Conservation (phyloP, 2,329 filamentous ascomycete genomes). For the Cladophialophora psammophila region DNA sequence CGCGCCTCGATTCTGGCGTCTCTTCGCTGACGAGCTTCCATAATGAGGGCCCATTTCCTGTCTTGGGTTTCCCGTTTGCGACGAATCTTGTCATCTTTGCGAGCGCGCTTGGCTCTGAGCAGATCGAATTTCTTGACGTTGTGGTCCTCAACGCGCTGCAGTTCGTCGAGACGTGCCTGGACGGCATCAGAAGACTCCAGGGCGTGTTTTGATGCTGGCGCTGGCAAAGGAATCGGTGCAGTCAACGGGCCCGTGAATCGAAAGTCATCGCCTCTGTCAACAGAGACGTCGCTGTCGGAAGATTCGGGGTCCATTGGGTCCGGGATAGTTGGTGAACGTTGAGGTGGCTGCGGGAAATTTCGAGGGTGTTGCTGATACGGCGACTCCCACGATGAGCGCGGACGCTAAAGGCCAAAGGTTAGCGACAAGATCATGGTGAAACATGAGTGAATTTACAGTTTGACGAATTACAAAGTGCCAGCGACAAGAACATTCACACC, state of each 20-base stretch:
- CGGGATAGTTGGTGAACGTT: constrained; percentile 20
- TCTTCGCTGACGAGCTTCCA: constrained; percentile 38
- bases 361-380: constrained; percentile 24
- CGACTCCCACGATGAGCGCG: constrained; percentile 35
- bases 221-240: constrained; percentile 35
- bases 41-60: constrained; percentile 37
- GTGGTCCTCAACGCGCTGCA: constrained; percentile 36
- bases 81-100: constrained; percentile 40
- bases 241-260: constrained; percentile 31
- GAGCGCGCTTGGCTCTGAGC: constrained; percentile 38
- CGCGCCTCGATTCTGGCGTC: constrained; percentile 36
- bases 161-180: constrained; percentile 36
- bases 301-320: constrained; percentile 39
- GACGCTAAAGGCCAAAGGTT: constrained; percentile 33
- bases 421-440: constrained; percentile 25
- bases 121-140: constrained; percentile 38
- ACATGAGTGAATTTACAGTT: constrained; percentile 14
- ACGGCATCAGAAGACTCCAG: constrained; percentile 38
- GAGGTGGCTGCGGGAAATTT: constrained; percentile 20
- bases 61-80: constrained; percentile 38
- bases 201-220: constrained; percentile 37
- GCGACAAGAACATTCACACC: neutral
- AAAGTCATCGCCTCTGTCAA: constrained; percentile 31
- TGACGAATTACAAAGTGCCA: constrained; percentile 19
- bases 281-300: constrained; percentile 40